Base-by-base conservation (phyloP, 306 rosid species). In the Prunus salicina region DNA sequence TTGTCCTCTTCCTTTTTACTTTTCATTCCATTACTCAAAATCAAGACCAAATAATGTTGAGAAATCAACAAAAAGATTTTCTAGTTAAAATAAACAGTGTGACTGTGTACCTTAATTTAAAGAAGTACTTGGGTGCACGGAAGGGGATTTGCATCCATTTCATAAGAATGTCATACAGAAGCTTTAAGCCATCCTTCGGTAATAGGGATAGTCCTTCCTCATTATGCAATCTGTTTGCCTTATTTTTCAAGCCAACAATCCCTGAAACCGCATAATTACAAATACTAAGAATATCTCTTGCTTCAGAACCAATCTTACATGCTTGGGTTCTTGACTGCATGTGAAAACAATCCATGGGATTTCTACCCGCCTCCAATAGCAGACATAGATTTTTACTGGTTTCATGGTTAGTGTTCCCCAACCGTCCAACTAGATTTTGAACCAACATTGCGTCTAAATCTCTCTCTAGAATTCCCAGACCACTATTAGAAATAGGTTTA, bases 121-220 rank as follows among this genome's bases (percentile, higher is more conserved):
- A 88, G 87, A 87, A 88, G 76, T 77, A 70, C 79, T 76, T 83
- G 45, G 97, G 97, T 45, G 75, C 67, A 73, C 84, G 46, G 76
- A 83, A 82, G 72, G 86, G 86, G 65, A 86, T 74, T 58, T 74
- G 76, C 77, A 84, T 76, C 97, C 89, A 91, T 69, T 80, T 87
- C 41, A 38, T 72, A 27, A 84, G 68, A 74, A 85, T 82, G 27
- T 64, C 62, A 3, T 34, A 74, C 30, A 82, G 43, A 66, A 83
- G 73, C 74, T 11, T 82, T 46, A 83, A 34, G 58, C 82, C 86
- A 27, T 75, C 79, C 72, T 76, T 67, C 71, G 84, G 19, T 80
- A 85, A 76, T 53, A 64, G 56, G 3, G 74, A 49, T 8, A 79
- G 19, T 72, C 76, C 65, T 49, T 75, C 83, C 72, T 74, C 82